phyloP scores from a whole-genome alignment of 768 basidiomycete genomes.

The Boletus rubroflammeus region DNA sequence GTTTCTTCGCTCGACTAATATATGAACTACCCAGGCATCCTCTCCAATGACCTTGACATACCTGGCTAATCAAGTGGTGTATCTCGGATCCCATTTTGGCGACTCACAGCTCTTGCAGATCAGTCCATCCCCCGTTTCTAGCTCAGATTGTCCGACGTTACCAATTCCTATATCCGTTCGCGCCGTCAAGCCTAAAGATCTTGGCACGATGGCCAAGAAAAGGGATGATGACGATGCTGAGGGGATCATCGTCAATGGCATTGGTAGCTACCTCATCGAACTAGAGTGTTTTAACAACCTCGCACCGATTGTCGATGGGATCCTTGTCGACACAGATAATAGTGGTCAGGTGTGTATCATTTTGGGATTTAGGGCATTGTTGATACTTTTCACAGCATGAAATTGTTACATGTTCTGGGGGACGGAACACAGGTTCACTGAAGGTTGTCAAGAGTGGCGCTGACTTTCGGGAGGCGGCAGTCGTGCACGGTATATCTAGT shows the following conservation, averaged over 20 bases:
- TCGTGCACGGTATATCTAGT: constrained; percentile 51
- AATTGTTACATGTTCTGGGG: constrained; percentile 85
- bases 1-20: constrained; percentile 5
- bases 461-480: constrained; percentile 65
- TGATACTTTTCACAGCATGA: constrained; percentile 47
- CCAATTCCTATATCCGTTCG: constrained; percentile 48
- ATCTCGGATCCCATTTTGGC: constrained; percentile 77
- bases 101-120: constrained; percentile 77
- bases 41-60: constrained; percentile 70
- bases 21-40: constrained; percentile 48
- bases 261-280: constrained; percentile 57
- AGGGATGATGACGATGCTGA: constrained; percentile 24
- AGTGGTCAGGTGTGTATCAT: constrained; percentile 56
- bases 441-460: constrained; percentile 80
- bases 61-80: constrained; percentile 65
- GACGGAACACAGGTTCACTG: constrained; percentile 68
- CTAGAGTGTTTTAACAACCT: constrained; percentile 70
- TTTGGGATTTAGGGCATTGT: not conserved
- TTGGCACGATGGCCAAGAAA: constrained; percentile 40
- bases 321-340: constrained; percentile 67
- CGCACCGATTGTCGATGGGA: constrained; percentile 79
- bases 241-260: constrained; percentile 48
- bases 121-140: constrained; percentile 40
- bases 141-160: constrained; percentile 42
- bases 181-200: constrained; percentile 36